Conservation (phyloP, 2,329 filamentous ascomycete species). For the Colletotrichum theobromicola region DNA sequence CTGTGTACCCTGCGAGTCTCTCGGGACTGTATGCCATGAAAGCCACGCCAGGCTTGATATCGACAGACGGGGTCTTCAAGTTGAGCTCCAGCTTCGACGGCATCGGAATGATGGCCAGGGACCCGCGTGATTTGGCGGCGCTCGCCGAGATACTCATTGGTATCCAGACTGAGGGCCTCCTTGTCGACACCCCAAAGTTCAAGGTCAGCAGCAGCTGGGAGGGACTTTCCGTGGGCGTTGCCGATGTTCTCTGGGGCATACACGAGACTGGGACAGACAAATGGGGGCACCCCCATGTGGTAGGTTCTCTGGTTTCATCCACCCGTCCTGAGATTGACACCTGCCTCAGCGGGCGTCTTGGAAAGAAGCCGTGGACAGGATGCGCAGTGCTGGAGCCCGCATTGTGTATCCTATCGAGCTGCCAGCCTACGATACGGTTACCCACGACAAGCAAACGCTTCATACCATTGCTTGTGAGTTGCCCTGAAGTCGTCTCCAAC, state of each 20-base stretch:
- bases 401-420: conserved; percentile 19
- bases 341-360: conserved; percentile 17
- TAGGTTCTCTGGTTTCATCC: conserved; percentile 1
- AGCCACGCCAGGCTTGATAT: conserved; percentile 14
- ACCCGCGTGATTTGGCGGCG: conserved; percentile 22
- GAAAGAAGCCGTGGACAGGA: conserved; percentile 10
- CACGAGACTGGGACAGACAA: conserved; percentile 15
- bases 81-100: conserved; percentile 25
- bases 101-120: conserved; percentile 27
- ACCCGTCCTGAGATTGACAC: not conserved
- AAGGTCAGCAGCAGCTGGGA: not conserved
- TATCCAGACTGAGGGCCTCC: not conserved
- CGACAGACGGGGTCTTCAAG: conserved; percentile 20
- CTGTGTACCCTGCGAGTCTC: conserved; percentile 42
- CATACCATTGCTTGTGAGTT: conserved; percentile 22
- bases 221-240: conserved; percentile 20
- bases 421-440: not conserved
- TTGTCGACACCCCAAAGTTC: not conserved
- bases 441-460: conserved; percentile 15
- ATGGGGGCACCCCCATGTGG: conserved; percentile 23
- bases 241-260: conserved; percentile 23
- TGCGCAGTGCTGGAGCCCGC: conserved; percentile 17
- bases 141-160: conserved; percentile 16
- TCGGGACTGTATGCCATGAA: conserved; percentile 43
- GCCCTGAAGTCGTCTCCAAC: not conserved